phyloP scores from a whole-genome alignment of 768 basidiomycete species.

The Lactifluus volemus region DNA sequence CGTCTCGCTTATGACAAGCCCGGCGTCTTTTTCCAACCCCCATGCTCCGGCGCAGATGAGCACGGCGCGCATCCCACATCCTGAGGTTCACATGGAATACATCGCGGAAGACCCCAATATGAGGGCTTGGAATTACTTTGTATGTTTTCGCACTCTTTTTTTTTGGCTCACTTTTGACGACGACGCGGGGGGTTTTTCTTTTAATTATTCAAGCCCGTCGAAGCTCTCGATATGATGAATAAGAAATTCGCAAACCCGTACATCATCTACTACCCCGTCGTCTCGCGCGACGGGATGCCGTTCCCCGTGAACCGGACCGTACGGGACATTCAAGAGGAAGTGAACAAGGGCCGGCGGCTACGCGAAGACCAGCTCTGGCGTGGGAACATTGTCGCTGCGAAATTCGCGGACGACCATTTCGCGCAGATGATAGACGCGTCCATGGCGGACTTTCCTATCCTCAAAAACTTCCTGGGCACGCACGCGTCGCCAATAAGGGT shows the following conservation, averaged over 20 bases:
- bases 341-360: conserved; percentile 29
- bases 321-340: conserved; percentile 59
- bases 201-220: conserved; percentile 42
- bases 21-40: conserved; percentile 20
- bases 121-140: conserved; percentile 62
- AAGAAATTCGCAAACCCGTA: conserved; percentile 72
- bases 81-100: conserved; percentile 80
- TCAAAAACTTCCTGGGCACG: conserved; percentile 71
- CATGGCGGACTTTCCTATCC: conserved; percentile 78
- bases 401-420: conserved; percentile 44
- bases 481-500: conserved; percentile 43
- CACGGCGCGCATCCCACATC: conserved; percentile 62
- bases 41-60: conserved; percentile 22
- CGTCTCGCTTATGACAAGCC: conserved; percentile 70
- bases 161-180: not conserved
- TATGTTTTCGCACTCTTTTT: conserved; percentile 31
- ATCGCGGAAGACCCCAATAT: conserved; percentile 65
- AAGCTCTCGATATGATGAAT: conserved; percentile 73
- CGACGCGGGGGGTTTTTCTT: too few species aligned
- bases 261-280: conserved; percentile 68
- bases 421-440: conserved; percentile 56
- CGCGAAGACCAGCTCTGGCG: conserved; percentile 64
- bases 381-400: conserved; percentile 71
- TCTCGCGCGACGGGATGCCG: conserved; percentile 73
- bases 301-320: conserved; percentile 75